Evolutionary conservation across 306 rosid genomes (phyloP), one percentile per base, ranked within the genome.

Genomic region (Corylus americana): DNA sequence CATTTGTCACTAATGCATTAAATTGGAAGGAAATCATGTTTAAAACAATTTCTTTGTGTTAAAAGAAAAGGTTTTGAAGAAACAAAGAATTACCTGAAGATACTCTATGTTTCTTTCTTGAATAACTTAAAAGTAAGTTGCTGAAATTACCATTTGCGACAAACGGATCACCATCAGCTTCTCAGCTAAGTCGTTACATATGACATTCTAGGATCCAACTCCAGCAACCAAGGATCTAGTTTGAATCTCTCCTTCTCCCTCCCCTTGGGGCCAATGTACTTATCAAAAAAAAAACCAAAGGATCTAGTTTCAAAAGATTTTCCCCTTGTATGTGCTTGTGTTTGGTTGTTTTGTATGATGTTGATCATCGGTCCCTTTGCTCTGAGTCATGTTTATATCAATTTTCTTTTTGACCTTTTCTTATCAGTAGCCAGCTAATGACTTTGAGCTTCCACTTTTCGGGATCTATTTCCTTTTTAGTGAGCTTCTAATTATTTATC

Each of bases 21-120:
- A 44, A 75, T 68, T 27, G 0, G 50, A 50, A 57, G 57, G 45
- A 71, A 71, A 74, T 70, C 53, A 9, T 53, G 59, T 78, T 63
- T 45, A 29, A 76, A 42, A 71, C 51, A 74, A 22, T 11, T 57
- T 16, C 70, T 39, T 45, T 70, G 53, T 35, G 73, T 70, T 73
- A 54, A 16, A 53, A 74, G 54, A 55, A 62, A 76, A 48, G 54
- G 20, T 67, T 55, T 59, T 22, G 29, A 59, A 45, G 16, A n/a
- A 66, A 49, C 11, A 16, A 31, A 45, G 39, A 29, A 14, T 18
- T n/a, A 39, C 17, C 35, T 69, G 64, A 59, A 50, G 31, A 9
- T 73, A 7, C 20, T 68, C 76, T 75, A 75, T 55, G 39, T 76
- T 54, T 45, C 16, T 31, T 63, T 63, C 42, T 63, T 66, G 69